Evolutionary conservation across 352 stramenopile species (phyloP).

Genomic region (Stephanocyclus meneghinianus): DNA sequence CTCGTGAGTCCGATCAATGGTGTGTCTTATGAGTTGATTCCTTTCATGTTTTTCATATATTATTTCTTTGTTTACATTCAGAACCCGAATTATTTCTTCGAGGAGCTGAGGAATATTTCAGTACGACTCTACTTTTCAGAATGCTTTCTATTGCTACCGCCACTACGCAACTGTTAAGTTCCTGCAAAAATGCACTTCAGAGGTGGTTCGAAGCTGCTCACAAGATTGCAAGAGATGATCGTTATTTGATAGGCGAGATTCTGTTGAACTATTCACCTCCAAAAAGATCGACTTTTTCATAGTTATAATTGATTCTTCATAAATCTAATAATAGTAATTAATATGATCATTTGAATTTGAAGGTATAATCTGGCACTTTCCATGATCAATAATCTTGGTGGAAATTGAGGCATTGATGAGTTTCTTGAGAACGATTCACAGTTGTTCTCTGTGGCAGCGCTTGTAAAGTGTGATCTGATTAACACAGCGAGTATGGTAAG

Average conservation of each 20-base stretch:
- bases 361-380: too few relatives aligned
- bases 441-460: too few relatives aligned
- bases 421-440: too few relatives aligned
- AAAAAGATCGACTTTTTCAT: slow-evolving; percentile 3
- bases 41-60: too few relatives aligned
- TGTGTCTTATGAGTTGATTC: neutral
- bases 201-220: slow-evolving; percentile 76
- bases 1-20: neutral
- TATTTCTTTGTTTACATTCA: too few relatives aligned
- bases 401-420: too few relatives aligned
- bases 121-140: slow-evolving; percentile 34
- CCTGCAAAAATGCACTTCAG: slow-evolving; percentile 34
- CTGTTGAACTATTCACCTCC: slow-evolving; percentile 66
- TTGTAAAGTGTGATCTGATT: too few relatives aligned
- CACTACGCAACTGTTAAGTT: slow-evolving; percentile 44
- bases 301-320: neutral
- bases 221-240: slow-evolving; percentile 74
- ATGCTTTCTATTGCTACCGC: slow-evolving; percentile 26
- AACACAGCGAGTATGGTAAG: too few relatives aligned
- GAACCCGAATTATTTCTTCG: neutral
- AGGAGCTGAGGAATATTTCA: neutral
- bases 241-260: slow-evolving; percentile 76
- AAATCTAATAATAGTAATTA: slow-evolving; percentile 6
- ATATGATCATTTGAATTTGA: too few relatives aligned
- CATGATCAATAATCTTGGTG: neutral